Conservation (phyloP, 768 basidiomycete genomes). For the Crucibulum laeve region DNA sequence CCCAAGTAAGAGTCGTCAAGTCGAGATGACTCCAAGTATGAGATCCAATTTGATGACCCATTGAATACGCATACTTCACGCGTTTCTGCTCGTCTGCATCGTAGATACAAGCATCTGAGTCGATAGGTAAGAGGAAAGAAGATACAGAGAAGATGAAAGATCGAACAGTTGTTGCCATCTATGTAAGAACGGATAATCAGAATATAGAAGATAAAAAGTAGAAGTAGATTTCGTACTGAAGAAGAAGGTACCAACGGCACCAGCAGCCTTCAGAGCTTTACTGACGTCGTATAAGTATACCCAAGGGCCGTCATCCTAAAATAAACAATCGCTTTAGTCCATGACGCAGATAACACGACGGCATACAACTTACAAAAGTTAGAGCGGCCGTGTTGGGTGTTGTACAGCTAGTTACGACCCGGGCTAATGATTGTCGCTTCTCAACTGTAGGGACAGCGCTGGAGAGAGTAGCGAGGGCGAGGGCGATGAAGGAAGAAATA, state of each 20-base stretch:
- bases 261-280: conserved; percentile 26
- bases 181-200: background rate
- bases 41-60: conserved; percentile 39
- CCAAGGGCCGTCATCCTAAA: conserved; percentile 41
- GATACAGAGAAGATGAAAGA: background rate
- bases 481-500: conserved; percentile 7
- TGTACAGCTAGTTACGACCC: conserved; percentile 30
- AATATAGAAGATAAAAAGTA: background rate
- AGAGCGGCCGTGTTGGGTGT: conserved; percentile 36
- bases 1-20: conserved; percentile 32
- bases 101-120: conserved; percentile 35
- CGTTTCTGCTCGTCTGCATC: conserved; percentile 22
- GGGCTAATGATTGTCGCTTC: conserved; percentile 16
- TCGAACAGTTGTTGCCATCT: conserved; percentile 38
- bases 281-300: conserved; percentile 32
- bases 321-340: background rate
- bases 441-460: conserved; percentile 12
- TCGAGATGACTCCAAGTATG: conserved; percentile 43
- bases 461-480: conserved; percentile 11
- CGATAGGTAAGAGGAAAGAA: background rate
- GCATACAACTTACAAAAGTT: conserved; percentile 31
- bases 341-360: background rate
- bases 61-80: conserved; percentile 30
- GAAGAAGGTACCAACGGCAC: conserved; percentile 40
- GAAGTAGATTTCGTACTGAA: conserved; percentile 26